phyloP scores from a whole-genome alignment of 345 rosid genomes.

The Pugionium dolabratum region DNA sequence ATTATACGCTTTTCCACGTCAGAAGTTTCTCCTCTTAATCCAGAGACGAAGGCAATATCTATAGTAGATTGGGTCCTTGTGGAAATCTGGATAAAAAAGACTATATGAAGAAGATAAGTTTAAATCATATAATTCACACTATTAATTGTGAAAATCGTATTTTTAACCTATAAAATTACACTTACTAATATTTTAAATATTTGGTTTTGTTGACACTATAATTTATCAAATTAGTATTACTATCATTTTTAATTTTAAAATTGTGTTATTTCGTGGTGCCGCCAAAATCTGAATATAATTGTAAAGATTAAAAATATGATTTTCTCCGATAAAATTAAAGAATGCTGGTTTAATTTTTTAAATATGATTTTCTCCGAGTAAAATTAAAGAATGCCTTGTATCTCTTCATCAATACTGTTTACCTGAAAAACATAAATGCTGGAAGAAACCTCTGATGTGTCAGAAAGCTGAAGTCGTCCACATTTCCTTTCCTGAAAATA shows the following conservation, averaged over 20 bases:
- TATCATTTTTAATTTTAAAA: no score
- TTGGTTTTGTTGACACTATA: no score
- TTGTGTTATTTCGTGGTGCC: no score
- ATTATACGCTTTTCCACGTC: slow-evolving; percentile 56
- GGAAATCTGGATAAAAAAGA: slow-evolving; percentile 55
- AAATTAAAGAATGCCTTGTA: background rate
- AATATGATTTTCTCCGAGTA: no score
- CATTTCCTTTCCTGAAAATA: slow-evolving; percentile 48
- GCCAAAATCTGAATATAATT: no score
- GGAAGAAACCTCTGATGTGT: slow-evolving; percentile 57
- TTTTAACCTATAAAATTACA: no score
- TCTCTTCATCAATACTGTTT: slow-evolving; percentile 18
- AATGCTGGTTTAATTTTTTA: background rate
- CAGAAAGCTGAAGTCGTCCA: slow-evolving; percentile 63
- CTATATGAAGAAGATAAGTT: slow-evolving; percentile 13
- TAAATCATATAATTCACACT: background rate
- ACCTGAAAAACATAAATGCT: slow-evolving; percentile 85
- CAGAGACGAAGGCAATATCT: slow-evolving; percentile 79
- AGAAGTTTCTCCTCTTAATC: slow-evolving; percentile 45
- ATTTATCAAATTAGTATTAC: no score
- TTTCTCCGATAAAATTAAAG: background rate
- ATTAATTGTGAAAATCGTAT: no score
- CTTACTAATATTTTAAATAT: no score
- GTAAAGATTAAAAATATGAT: no score
- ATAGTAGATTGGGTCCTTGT: slow-evolving; percentile 57